Conservation (phyloP, 306 rosid genomes). For the Fragaria ananassa region DNA sequence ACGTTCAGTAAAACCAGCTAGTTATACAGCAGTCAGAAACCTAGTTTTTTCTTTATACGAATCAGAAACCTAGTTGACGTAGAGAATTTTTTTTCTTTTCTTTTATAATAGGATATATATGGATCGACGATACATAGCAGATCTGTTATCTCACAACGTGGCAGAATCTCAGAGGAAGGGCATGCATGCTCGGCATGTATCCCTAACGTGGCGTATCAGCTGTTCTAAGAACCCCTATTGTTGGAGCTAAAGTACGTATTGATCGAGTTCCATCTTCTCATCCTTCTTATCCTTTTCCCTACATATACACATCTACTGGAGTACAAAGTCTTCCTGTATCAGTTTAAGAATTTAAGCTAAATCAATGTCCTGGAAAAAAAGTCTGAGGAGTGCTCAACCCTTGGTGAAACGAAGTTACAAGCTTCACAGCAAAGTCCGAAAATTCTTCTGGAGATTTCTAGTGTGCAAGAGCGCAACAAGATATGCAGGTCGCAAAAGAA, state of each 20-base stretch:
- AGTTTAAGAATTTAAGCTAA: not conserved
- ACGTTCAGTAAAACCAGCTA: too few species aligned
- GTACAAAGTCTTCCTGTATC: not conserved
- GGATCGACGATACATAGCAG: too few species aligned
- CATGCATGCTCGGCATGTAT: conserved; percentile 26
- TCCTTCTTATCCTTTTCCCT: not conserved
- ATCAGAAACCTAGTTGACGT: too few species aligned
- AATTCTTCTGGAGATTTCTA: not conserved
- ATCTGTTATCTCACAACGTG: not conserved
- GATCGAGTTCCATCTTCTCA: not conserved
- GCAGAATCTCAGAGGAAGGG: not conserved
- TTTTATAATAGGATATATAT: too few species aligned
- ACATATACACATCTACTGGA: not conserved
- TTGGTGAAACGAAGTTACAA: not conserved
- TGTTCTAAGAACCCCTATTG: not conserved
- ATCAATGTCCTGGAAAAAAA: not conserved
- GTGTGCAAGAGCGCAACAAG: not conserved
- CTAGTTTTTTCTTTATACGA: too few species aligned
- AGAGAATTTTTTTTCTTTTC: too few species aligned
- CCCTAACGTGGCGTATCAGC: conserved; percentile 13
- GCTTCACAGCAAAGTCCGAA: not conserved
- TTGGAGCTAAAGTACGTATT: not conserved
- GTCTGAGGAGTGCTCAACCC: not conserved
- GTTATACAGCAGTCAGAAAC: too few species aligned
- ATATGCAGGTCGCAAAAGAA: conserved; percentile 24